Percentiles rank a stretch among this genome's conserved stretches.
Evolutionary conservation across 2,329 filamentous ascomycete species (phyloP).

Genomic region (Tolypocladium inflatum): DNA sequence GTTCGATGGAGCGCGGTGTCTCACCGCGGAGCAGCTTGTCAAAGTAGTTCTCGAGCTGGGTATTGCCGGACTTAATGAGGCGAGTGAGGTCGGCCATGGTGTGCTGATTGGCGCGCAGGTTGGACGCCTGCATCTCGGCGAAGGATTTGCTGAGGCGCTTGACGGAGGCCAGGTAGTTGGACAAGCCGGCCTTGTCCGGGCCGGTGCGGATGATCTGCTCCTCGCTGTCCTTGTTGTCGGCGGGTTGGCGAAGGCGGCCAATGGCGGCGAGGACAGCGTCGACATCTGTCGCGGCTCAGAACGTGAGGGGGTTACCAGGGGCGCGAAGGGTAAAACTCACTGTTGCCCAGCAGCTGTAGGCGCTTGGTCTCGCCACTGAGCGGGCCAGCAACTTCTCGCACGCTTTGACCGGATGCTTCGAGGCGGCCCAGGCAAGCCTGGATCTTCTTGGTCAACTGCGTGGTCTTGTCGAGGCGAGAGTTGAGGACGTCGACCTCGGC

Average conservation of each 20-base stretch:
- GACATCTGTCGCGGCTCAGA: constrained; percentile 50
- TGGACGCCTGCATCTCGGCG: constrained; percentile 76
- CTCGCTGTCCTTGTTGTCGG: constrained; percentile 84
- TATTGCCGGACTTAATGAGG: constrained; percentile 69
- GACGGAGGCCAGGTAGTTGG: constrained; percentile 79
- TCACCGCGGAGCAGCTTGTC: constrained; percentile 65
- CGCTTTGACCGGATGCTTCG: constrained; percentile 80
- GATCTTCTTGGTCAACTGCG: constrained; percentile 90
- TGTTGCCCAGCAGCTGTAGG: constrained; percentile 78
- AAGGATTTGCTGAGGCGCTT: constrained; percentile 84
- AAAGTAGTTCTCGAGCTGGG: constrained; percentile 78
- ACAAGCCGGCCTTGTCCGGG: constrained; percentile 73
- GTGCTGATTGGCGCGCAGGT: constrained; percentile 83
- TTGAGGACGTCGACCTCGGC: constrained; percentile 64
- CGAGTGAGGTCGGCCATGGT: constrained; percentile 72
- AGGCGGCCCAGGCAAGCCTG: constrained; percentile 76
- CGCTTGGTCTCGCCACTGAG: constrained; percentile 88
- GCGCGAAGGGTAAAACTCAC: constrained; percentile 31
- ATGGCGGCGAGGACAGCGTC: constrained; percentile 81
- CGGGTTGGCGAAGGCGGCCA: constrained; percentile 78
- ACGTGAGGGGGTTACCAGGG: neutral
- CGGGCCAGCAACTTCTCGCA: constrained; percentile 84
- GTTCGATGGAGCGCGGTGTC: constrained; percentile 73
- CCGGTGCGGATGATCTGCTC: constrained; percentile 84
- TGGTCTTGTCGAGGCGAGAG: constrained; percentile 79